Conservation (phyloP, 768 basidiomycete genomes). For the Rhodotorula taiwanensis region DNA sequence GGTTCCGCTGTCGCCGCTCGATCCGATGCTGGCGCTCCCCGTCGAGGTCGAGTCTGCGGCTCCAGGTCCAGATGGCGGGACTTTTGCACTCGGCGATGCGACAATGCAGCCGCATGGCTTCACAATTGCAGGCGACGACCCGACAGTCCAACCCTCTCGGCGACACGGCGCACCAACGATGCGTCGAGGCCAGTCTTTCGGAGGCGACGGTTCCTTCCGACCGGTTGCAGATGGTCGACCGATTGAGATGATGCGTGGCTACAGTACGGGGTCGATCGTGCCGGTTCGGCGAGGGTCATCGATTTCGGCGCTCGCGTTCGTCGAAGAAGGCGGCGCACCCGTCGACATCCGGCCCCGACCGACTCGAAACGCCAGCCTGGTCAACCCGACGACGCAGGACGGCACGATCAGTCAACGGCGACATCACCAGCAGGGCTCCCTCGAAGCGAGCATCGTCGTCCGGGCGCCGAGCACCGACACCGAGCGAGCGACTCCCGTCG, state of each 20-base stretch:
- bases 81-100: too few relatives aligned
- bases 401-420: constrained; percentile 30
- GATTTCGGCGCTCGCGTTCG: background rate
- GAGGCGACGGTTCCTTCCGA: too few relatives aligned
- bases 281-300: constrained; percentile 5
- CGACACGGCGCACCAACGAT: too few relatives aligned
- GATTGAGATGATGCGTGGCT: background rate
- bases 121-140: too few relatives aligned
- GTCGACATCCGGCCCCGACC: constrained; percentile 6
- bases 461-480: constrained; percentile 22
- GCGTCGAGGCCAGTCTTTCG: too few relatives aligned
- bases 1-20: background rate
- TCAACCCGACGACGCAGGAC: constrained; percentile 4
- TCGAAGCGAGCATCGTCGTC: constrained; percentile 12
- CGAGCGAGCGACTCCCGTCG: constrained; percentile 4
- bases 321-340: background rate
- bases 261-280: background rate
- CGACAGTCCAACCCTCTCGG: too few relatives aligned
- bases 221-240: too few relatives aligned
- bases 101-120: too few relatives aligned
- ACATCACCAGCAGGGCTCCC: too few relatives aligned
- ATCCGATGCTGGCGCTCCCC: too few relatives aligned
- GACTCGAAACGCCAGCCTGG: background rate
- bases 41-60: too few relatives aligned
- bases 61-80: too few relatives aligned